Evolutionary conservation across 768 basidiomycete species (phyloP).

Genomic region (Mycena rosella): DNA sequence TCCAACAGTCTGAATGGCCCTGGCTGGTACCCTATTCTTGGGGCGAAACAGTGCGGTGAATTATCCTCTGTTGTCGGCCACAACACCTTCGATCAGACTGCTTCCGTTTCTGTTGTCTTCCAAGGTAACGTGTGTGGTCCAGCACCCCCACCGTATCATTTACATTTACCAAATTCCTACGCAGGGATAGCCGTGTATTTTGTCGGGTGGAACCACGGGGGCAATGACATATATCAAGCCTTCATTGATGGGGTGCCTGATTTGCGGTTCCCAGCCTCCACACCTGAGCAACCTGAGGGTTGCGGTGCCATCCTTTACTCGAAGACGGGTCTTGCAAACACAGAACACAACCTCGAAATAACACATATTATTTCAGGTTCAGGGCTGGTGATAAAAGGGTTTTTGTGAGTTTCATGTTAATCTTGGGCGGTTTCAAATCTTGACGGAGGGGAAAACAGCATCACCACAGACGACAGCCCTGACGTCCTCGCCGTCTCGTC

Average conservation of each 20-base stretch:
- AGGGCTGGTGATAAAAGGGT: background rate
- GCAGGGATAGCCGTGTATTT: conserved; percentile 3
- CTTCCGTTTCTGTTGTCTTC: background rate
- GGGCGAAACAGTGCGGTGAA: background rate
- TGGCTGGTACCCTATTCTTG: too few species aligned
- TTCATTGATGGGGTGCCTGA: conserved; percentile 10
- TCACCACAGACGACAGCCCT: background rate
- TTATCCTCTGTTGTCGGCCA: background rate
- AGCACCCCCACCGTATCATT: background rate
- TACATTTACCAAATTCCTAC: background rate
- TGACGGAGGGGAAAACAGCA: background rate
- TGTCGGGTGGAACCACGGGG: conserved; percentile 7
- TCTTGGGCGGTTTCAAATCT: background rate
- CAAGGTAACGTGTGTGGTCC: background rate
- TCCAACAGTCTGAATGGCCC: background rate
- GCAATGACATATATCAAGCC: conserved; percentile 7
- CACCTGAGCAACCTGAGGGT: background rate
- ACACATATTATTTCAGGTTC: background rate
- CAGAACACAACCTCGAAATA: conserved; percentile 4
- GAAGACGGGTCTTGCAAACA: background rate
- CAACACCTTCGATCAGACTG: background rate
- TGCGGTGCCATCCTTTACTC: background rate
- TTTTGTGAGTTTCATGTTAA: conserved; percentile 4
- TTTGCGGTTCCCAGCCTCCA: background rate
- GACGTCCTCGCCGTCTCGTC: background rate